These are phyloP conservation scores for Macadamia integrifolia DNA, from an alignment of 164 flowering plant species.

Conservation along the genomic window DNA sequence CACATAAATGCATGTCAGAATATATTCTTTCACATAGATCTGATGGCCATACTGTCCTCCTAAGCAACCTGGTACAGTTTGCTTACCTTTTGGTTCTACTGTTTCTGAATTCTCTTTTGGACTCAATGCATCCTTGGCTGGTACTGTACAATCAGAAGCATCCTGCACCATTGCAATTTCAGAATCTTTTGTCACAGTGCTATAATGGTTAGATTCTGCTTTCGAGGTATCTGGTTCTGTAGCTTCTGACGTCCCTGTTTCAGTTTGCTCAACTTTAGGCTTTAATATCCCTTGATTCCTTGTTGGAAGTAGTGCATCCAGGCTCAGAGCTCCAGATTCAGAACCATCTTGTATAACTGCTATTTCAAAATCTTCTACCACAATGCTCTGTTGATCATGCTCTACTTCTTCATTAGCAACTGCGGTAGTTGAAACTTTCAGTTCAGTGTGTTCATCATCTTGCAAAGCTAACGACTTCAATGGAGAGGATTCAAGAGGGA, in stretches of 20 bases:
- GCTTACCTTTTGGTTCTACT: no score
- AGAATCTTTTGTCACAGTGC: constrained; percentile 10
- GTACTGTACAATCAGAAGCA: constrained; percentile 12
- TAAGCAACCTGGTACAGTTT: no score
- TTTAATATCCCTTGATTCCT: constrained; percentile 1
- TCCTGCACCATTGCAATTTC: constrained; percentile 11
- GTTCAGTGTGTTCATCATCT: constrained; percentile 11
- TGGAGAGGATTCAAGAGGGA: constrained; percentile 25
- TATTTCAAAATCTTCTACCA: constrained; percentile 9
- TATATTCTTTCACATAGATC: no score
- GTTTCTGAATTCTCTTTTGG: not conserved
- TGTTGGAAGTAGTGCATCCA: constrained; percentile 12
- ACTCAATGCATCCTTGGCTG: not conserved
- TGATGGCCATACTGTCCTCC: no score
- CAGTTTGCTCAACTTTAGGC: constrained; percentile 1
- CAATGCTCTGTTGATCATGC: constrained; percentile 8
- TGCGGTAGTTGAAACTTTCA: constrained; percentile 11
- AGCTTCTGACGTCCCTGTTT: not conserved
- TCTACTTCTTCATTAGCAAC: constrained; percentile 18
- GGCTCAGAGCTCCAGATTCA: constrained; percentile 8
- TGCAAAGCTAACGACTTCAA: constrained; percentile 12
- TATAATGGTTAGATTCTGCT: constrained; percentile 13
- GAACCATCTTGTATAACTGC: constrained; percentile 15
- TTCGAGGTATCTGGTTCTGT: constrained; percentile 1
- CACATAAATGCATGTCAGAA: no score